Base-by-base conservation (phyloP, 2,329 filamentous ascomycete genomes). In the Talaromyces sp. region DNA sequence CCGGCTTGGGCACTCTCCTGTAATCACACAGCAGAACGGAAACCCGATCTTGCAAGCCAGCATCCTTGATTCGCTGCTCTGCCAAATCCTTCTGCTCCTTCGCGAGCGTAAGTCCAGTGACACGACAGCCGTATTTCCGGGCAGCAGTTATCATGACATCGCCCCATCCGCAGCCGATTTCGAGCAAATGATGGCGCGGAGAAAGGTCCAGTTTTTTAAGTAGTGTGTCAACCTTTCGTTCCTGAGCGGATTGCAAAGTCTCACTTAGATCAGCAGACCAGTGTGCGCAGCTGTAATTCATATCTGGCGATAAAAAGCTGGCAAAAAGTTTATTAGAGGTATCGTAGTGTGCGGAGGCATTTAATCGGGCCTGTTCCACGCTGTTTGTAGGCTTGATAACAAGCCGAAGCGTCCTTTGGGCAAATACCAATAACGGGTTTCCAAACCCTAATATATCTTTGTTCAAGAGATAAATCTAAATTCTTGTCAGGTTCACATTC, bases 101-200 rank as follows among this genome's bases (percentile, higher is more conserved):
- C 1, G 85, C 88, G 7, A 91, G 75, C 0, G 88, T 91, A 61
- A 91, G 71, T 59, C 81, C 86, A 1, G 88, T 91, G 1, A 91
- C 84, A 21, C 80, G 79, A 69, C 89, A 91, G 6, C 86, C 86
- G 0, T 87, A 90, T 64, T 75, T 79, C 62, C 80, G 78, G 1
- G 88, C 88, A 0, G 88, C 88, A 63, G 85, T 81, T 48, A 91
- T 89, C 3, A 88, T 88, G 65, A 91, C 87, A 38, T 84, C 87
- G 1, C 88, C 88, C 88, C 88, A 91, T 12, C 88, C 88, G 1
- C 87, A 90, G 2, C 88, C 88, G 58, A 91, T 90, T 66, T 91
- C 88, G 17, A 91, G 74, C 1, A 91, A 84, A 67, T 90, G 88
- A 63, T 91, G 88, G 1, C 80, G 80, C 0, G 79, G 60, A 63